phyloP scores from a whole-genome alignment of 805 yeast genomes.

The Kodamaea kakaduensis region DNA sequence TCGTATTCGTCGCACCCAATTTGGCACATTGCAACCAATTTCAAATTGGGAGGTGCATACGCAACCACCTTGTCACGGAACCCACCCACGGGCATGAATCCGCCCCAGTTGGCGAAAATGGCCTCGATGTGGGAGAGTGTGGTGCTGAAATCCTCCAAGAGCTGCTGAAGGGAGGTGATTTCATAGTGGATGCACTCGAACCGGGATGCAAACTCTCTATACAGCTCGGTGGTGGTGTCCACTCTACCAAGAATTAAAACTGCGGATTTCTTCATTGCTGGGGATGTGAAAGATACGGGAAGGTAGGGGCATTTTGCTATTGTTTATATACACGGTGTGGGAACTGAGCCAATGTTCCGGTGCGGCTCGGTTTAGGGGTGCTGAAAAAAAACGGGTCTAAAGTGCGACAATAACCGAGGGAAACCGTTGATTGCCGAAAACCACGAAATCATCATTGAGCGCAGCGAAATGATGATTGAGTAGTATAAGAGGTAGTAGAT shows the following conservation, averaged over 20 bases:
- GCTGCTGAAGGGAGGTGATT: slow-evolving; percentile 14
- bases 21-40: slow-evolving; percentile 21
- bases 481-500: too few relatives aligned
- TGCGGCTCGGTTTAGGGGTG: slow-evolving; percentile 3
- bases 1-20: slow-evolving; percentile 23
- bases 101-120: slow-evolving; percentile 25
- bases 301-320: too few relatives aligned
- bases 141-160: slow-evolving; percentile 16
- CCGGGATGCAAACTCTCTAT: slow-evolving; percentile 15
- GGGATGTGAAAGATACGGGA: too few relatives aligned
- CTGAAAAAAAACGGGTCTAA: background rate
- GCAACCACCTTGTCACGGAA: slow-evolving; percentile 18
- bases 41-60: slow-evolving; percentile 16
- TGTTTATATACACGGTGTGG: too few relatives aligned
- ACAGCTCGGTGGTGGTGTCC: slow-evolving; percentile 16
- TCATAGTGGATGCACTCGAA: slow-evolving; percentile 19
- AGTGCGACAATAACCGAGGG: slow-evolving; percentile 5
- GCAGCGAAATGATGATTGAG: too few relatives aligned
- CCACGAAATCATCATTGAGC: too few relatives aligned
- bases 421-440: slow-evolving; percentile 8
- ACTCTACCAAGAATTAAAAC: slow-evolving; percentile 23
- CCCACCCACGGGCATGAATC: slow-evolving; percentile 19
- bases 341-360: too few relatives aligned
- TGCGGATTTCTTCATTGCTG: slow-evolving; percentile 14
- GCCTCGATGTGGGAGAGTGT: slow-evolving; percentile 18